These are phyloP conservation scores for Pseudogymnoascus sp. DNA, from an alignment of 2,329 filamentous ascomycete genomes.

Conservation along the genomic window DNA sequence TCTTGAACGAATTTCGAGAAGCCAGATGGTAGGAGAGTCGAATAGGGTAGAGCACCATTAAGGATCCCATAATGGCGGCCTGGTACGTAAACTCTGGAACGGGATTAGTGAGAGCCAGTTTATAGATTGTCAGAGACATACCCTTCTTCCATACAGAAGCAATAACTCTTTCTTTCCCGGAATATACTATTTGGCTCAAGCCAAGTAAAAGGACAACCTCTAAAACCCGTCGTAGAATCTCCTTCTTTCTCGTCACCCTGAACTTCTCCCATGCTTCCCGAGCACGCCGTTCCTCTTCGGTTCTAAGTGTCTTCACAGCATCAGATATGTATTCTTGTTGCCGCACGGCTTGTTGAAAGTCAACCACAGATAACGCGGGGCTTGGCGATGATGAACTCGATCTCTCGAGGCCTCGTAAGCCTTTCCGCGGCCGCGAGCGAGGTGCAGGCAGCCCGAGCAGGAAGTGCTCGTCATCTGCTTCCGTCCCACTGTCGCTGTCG, in stretches of 20 bases:
- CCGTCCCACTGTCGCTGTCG: slow-evolving; percentile 82
- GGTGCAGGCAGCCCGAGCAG: slow-evolving; percentile 79
- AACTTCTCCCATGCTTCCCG: slow-evolving; percentile 28
- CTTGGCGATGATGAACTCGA: slow-evolving; percentile 46
- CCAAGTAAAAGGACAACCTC: slow-evolving; percentile 45
- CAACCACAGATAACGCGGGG: slow-evolving; percentile 42
- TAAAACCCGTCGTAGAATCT: slow-evolving; percentile 42
- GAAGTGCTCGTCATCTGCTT: slow-evolving; percentile 89
- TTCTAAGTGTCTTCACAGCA: not conserved
- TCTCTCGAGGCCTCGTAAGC: slow-evolving; percentile 55
- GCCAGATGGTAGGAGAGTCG: slow-evolving; percentile 42
- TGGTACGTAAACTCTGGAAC: slow-evolving; percentile 25
- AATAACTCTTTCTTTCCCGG: slow-evolving; percentile 8
- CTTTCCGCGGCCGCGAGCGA: slow-evolving; percentile 64
- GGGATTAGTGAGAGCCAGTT: slow-evolving; percentile 18
- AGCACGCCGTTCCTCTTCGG: slow-evolving; percentile 16
- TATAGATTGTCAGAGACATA: slow-evolving; percentile 26
- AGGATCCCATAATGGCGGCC: slow-evolving; percentile 27
- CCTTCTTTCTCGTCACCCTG: slow-evolving; percentile 37
- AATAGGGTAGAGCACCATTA: slow-evolving; percentile 50
- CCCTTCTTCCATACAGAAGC: slow-evolving; percentile 42
- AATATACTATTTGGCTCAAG: slow-evolving; percentile 40
- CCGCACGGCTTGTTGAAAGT: slow-evolving; percentile 32
- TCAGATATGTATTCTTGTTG: slow-evolving; percentile 14
- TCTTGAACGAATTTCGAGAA: slow-evolving; percentile 20